Evolutionary conservation across 352 stramenopile species (phyloP).

Genomic region (Pythium vanterpoolii): DNA sequence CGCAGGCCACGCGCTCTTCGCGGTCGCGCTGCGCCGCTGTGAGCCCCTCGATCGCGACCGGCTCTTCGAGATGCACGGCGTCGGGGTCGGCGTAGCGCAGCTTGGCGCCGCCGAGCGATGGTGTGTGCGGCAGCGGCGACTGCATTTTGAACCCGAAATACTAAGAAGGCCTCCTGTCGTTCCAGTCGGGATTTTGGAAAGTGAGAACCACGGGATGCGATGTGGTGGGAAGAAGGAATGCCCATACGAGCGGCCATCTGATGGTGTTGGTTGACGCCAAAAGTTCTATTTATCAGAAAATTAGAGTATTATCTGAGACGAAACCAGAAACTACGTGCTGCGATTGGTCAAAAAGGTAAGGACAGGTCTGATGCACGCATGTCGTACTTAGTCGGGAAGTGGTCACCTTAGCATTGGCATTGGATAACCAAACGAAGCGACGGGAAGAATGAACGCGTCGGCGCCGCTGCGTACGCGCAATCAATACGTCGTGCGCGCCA

Average conservation of each 20-base stretch:
- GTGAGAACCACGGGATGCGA: background rate
- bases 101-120: conserved; percentile 28
- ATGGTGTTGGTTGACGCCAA: conserved; percentile 5
- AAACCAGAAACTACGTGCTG: background rate
- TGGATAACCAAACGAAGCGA: too few relatives aligned
- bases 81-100: conserved; percentile 33
- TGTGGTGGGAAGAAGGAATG: background rate
- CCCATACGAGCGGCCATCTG: background rate
- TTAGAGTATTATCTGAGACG: conserved; percentile 12
- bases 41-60: conserved; percentile 17
- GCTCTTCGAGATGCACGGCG: background rate
- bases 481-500: conserved; percentile 50
- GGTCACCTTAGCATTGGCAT: too few relatives aligned
- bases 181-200: background rate
- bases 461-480: conserved; percentile 57
- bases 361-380: background rate
- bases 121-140: conserved; percentile 55
- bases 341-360: background rate
- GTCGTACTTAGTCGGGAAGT: conserved; percentile 6
- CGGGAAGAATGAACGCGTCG: background rate
- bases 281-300: conserved; percentile 7
- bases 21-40: conserved; percentile 26
- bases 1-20: conserved; percentile 51
- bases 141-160: conserved; percentile 33
- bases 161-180: background rate